Evolutionary conservation across 345 rosid species (phyloP), one percentile per base, ranked within the genome.

Genomic region (Dipteronia sinensis): DNA sequence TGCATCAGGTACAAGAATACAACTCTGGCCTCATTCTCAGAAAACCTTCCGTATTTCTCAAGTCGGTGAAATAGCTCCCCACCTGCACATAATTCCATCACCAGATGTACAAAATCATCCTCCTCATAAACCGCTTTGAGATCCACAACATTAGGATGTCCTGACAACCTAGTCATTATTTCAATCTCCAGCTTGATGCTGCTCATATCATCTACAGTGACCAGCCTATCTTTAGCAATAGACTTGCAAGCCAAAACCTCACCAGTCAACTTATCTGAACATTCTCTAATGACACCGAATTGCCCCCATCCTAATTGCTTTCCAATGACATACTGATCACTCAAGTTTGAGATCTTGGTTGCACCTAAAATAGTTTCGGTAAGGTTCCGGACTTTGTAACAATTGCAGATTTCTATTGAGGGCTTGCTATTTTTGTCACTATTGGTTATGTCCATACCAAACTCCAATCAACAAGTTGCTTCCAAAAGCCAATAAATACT

Each of bases 271-370:
- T 80, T 87, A 75, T 86, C 91, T 1, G 90, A 85, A 80, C 98
- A 91, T 44, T 85, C 87, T 80, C 94, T 88, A 77, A 94, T 92
- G 59, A 91, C 88, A 42, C 97, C 97, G 59, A 90, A 92, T 69
- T 87, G 95, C 20, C 98, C 94, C 94, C 90, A 92, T 38, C 95
- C 98, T 72, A 94, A 81, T 67, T 89, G 92, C 79, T 88, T 91
- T 16, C 92, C 89, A 13, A 94, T 89, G 22, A 88, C 80, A 76
- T 89, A 92, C 16, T 78, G 89, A 72, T 90, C 95, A 73, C 81
- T 86, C 74, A 94, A 80, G 79, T 85, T 85, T n/a, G 97, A 86
- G 46, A 92, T 78, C 22, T 80, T 86, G 12, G 80, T 79, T 0
- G 95, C 76, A 72, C 83, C 89, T 67, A 90, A 82, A 74, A 94